Evolutionary conservation across 2,329 filamentous ascomycete genomes (phyloP), one percentile per base, ranked within the genome.

Genomic region (Neurospora crassa): DNA sequence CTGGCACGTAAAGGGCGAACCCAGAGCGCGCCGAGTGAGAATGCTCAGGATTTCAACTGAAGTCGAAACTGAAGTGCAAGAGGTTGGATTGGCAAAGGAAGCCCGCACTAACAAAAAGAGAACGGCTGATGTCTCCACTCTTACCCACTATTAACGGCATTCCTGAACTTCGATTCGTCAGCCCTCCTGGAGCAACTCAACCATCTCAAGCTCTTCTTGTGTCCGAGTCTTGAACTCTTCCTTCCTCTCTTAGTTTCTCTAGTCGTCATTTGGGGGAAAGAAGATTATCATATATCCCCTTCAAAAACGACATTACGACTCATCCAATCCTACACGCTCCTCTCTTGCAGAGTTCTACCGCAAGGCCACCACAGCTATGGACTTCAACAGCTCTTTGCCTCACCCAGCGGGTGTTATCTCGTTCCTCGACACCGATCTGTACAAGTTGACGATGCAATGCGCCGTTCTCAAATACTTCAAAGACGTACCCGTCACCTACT

Each of bases 371-470:
- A 68, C 37, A 41, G 68, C 18, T 73, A 90, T 91, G 88, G 87
- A 88, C 74, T 90, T 90, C 81, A 89, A 90, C 80, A 88, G 86
- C 82, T 87, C 87, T 41, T 88, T 87, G 71, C 87, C 88, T 71
- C 90, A 87, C 74, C 90, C 91, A 5, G 91, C 92, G 82, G 92
- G 92, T 69, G 89, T 95, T 78, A 92, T 90, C 78, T 95, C 92
- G 78, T 91, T 96, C 78, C 85, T 96, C 70, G 92, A 96, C 78
- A 95, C 92, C 18, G 89, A 91, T 76, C 79, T 99, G 73, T 99
- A 97, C 88, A 99, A 99, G 82, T 83, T 99, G 81, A 99, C 96
- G 24, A 99, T 99, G 96, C 96, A 99, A 90, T 97, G 92, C 79
- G 94, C 94, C 73, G 91, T 98, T 75, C 87, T 96, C 76, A 96